These are phyloP conservation scores for Lactarius pseudohatsudake DNA, from an alignment of 768 basidiomycete species.

Conservation along the genomic window DNA sequence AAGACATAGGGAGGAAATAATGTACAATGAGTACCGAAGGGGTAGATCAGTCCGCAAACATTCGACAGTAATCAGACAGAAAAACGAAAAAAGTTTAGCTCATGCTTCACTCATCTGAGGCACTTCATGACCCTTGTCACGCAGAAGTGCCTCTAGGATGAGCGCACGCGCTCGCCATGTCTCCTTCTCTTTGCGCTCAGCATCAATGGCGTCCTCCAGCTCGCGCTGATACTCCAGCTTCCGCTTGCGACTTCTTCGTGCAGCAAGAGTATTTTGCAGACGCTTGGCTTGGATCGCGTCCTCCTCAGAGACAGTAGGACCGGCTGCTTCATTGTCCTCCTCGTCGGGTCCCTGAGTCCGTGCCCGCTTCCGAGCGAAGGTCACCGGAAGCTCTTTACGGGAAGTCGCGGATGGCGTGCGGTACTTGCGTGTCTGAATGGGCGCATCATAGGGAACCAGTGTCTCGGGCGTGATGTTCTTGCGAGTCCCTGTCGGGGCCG, in stretches of 20 bases:
- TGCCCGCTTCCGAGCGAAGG: slow-evolving; percentile 64
- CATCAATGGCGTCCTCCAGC: slow-evolving; percentile 57
- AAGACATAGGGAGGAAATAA: slow-evolving; percentile 2
- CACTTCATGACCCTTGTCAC: slow-evolving; percentile 55
- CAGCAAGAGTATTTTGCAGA: slow-evolving; percentile 82
- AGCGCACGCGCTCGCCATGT: slow-evolving; percentile 59
- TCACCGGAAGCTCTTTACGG: slow-evolving; percentile 72
- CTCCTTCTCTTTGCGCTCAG: slow-evolving; percentile 57
- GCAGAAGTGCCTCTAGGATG: slow-evolving; percentile 50
- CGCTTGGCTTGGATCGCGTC: slow-evolving; percentile 79
- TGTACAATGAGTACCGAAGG: slow-evolving; percentile 49
- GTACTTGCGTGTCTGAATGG: slow-evolving; percentile 78
- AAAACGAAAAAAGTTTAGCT: background rate
- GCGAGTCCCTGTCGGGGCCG: slow-evolving; percentile 62
- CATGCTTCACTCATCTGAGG: slow-evolving; percentile 46
- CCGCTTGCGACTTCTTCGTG: slow-evolving; percentile 72
- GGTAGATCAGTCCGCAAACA: slow-evolving; percentile 30
- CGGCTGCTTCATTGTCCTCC: slow-evolving; percentile 46
- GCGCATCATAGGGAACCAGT: slow-evolving; percentile 72
- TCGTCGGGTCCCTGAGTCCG: slow-evolving; percentile 46
- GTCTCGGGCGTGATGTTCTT: slow-evolving; percentile 64
- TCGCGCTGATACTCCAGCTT: slow-evolving; percentile 68
- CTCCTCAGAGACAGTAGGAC: slow-evolving; percentile 51
- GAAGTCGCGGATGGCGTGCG: slow-evolving; percentile 71
- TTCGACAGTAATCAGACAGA: background rate